Conservation (phyloP, 1,284 basidiomycete species). For the Trametes polyzona region DNA sequence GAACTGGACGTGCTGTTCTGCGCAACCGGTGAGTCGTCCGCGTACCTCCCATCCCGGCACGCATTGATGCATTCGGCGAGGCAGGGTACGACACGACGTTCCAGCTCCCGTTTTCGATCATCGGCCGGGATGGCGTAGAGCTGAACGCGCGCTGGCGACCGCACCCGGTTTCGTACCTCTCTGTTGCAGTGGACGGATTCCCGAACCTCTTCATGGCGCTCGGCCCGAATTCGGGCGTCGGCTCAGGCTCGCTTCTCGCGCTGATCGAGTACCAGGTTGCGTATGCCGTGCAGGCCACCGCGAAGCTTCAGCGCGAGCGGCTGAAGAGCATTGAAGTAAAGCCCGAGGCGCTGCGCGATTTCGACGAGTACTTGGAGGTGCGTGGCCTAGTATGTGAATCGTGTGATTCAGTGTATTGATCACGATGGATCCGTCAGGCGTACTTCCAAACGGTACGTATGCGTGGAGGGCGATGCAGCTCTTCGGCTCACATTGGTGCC, state of each 20-base stretch:
- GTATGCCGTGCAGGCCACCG: conserved; percentile 54
- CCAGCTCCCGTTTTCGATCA: conserved; percentile 53
- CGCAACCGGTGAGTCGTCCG: conserved; percentile 33
- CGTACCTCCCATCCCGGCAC: not conserved
- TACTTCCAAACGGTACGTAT: conserved; percentile 53
- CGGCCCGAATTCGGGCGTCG: conserved; percentile 59
- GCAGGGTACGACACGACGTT: conserved; percentile 59
- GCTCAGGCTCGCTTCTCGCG: conserved; percentile 54
- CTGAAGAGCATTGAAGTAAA: conserved; percentile 65
- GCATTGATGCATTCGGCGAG: too few relatives aligned
- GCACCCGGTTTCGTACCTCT: conserved; percentile 58
- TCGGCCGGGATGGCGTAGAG: conserved; percentile 52
- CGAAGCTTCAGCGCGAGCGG: conserved; percentile 62
- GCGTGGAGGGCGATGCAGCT: too few relatives aligned
- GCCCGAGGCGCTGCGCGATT: conserved; percentile 59
- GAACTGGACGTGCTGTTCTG: conserved; percentile 58
- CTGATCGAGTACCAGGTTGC: conserved; percentile 59
- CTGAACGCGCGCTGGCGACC: conserved; percentile 55
- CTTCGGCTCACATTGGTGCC: not conserved
- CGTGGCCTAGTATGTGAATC: not conserved
- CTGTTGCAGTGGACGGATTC: conserved; percentile 59
- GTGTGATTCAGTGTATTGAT: not conserved
- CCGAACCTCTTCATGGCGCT: conserved; percentile 62
- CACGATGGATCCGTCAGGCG: conserved; percentile 20
- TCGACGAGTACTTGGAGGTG: conserved; percentile 56